Base-by-base conservation (phyloP, 176 grass and related monocot genomes). In the Hordeum vulgare region DNA sequence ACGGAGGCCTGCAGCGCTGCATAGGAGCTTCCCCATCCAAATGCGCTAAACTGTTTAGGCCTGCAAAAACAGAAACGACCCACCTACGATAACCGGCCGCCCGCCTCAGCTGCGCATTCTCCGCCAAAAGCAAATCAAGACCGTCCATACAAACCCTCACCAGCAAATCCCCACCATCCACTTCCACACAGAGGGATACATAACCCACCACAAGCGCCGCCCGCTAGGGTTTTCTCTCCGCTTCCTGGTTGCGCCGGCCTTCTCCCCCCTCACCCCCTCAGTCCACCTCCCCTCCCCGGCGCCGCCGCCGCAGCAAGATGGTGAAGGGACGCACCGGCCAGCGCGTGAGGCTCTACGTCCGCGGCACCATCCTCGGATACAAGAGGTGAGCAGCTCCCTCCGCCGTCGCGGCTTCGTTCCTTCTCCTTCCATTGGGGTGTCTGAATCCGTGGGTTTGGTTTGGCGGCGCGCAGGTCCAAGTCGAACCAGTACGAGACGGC, bases 311-410 rank as follows among this genome's bases (percentile, higher is more conserved):
- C 70, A 24, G 41, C 82, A 65, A 85, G 71, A 90, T 90, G 88
- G 88, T 90, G 88, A 90, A 90, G 84, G 88, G 88, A 5, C 88
- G 88, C 35, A 66, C 72, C 4, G 88, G 88, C 6, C 88, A 90
- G 88, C 88, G 84, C 57, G 88, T 90, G 56, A 27, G 94, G 83
- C 84, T 96, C 71, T 93, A 93, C 64, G 88, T 93, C 60, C 90
- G 94, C 6, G 91, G 91, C 70, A 96, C 94, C 70, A 89, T 96
- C 80, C 88, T 93, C 41, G 90, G 94, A 66, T 96, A 93, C 86
- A 96, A 96, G 86, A 83, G 94, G 94, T 87, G 57, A 86, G 69
- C 21, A 53, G 72, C 77, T 37, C 42, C 21, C 11, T 8, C 31
- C 31, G 23, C 21, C n/a, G 23, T 3, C 15, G 39, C 17, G 59